Base-by-base conservation (phyloP, 192 early-diverging fungal genomes). In the Coemansia sp. region DNA sequence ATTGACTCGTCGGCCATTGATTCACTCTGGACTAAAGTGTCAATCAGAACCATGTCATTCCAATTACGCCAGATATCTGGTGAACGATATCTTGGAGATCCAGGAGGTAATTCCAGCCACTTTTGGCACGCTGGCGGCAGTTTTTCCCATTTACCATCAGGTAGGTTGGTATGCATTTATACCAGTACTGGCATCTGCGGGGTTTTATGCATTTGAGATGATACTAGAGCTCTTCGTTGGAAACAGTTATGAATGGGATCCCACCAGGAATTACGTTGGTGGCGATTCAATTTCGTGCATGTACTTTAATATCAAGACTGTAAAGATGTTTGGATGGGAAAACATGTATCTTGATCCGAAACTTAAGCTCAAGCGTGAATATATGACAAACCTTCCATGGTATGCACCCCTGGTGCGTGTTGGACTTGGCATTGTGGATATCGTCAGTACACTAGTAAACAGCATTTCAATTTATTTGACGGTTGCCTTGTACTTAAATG, bases 311-410 rank as follows among this genome's bases (percentile, higher is more conserved):
- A 48, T 65, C 7, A 48, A 50, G 31, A 44, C 44, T 19, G 44
- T 65, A 12, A 65, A 65, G 29, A 45, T 65, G 32, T 48, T 48
- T 50, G 63, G 63, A 19, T 65, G 63, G 63, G 63, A 65, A 36
- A 8, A 25, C 1, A 65, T 48, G 45, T 50, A 65, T 34, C 15
- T 36, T 5, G 46, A 65, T n/a, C 46, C 29, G 8, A 34, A 29
- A 7, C 27, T 65, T 5, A 63, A 44, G 23, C 3, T 9, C 23
- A 62, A 41, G 10, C 6, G 41, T 7, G 19, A 8, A 29, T 31
- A 63, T 12, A 7, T 11, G 21, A 29, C 14, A 25, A 9, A 10
- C 0, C 41, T 25, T 27, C 38, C 25, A 39, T 63, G 62, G 62
- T 63, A 63, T 63, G 44, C 38, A 9, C 62, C 62, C n/a, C 15